Conservation (phyloP, 768 basidiomycete species). For the Lactarius vividus region DNA sequence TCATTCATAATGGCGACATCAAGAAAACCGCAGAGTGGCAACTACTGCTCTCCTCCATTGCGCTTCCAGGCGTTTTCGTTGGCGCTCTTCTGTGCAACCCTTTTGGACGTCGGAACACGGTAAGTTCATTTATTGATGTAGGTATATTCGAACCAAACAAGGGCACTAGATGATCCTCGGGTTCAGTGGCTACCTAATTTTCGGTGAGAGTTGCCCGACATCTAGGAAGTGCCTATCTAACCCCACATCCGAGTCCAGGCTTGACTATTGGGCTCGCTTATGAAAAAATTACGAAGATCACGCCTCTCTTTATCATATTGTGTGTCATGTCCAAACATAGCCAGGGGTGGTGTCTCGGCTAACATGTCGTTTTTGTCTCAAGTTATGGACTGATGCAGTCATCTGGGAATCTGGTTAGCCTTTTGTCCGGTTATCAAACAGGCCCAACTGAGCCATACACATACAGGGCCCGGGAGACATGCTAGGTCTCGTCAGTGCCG, state of each 20-base stretch:
- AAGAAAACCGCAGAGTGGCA: constrained; percentile 67
- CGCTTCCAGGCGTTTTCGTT: constrained; percentile 53
- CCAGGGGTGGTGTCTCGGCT: background rate
- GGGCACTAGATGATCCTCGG: constrained; percentile 59
- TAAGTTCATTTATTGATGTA: constrained; percentile 32
- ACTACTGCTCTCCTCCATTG: constrained; percentile 58
- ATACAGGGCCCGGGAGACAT: constrained; percentile 67
- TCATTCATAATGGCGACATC: constrained; percentile 54
- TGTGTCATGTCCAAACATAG: constrained; percentile 34
- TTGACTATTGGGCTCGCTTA: constrained; percentile 60
- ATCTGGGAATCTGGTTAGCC: constrained; percentile 58
- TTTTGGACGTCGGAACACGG: constrained; percentile 57
- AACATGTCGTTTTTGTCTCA: background rate
- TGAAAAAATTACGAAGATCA: constrained; percentile 58
- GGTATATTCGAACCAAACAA: background rate
- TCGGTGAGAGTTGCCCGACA: constrained; percentile 40
- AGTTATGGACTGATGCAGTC: constrained; percentile 75
- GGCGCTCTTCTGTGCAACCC: constrained; percentile 46
- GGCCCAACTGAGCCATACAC: background rate
- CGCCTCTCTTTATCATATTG: constrained; percentile 68
- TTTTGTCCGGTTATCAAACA: background rate
- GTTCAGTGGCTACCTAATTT: constrained; percentile 64
- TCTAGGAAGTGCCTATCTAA: constrained; percentile 7
- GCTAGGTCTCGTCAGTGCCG: constrained; percentile 62
- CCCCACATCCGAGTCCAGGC: constrained; percentile 34